phyloP scores from a whole-genome alignment of 805 yeast genomes.

The Saccharomycodes ludwigii region DNA sequence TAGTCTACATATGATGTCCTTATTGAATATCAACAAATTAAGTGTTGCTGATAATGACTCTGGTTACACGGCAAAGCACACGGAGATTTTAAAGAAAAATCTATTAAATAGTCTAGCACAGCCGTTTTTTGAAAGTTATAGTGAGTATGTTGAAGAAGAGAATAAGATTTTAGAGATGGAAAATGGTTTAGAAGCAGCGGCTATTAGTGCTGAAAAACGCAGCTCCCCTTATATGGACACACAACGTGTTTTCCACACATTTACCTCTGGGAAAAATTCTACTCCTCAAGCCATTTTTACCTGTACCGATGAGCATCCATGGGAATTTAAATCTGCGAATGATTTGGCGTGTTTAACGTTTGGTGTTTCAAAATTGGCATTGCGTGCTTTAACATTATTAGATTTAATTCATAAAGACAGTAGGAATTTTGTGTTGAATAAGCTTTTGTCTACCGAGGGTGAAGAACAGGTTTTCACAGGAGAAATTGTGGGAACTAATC shows the following conservation, averaged over 20 bases:
- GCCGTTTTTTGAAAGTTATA: constrained; percentile 21
- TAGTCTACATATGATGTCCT: constrained; percentile 21
- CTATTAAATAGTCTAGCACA: constrained; percentile 23
- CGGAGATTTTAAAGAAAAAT: constrained; percentile 14
- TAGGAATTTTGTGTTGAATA: constrained; percentile 52
- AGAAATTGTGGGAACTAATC: constrained; percentile 67
- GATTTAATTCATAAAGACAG: constrained; percentile 73
- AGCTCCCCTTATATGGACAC: constrained; percentile 17
- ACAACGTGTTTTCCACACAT: constrained; percentile 44
- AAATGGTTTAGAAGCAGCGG: constrained; percentile 8
- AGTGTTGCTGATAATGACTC: constrained; percentile 5
- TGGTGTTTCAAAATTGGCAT: constrained; percentile 58
- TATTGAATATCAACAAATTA: constrained; percentile 20
- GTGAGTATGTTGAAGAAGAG: constrained; percentile 10
- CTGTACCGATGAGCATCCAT: constrained; percentile 60
- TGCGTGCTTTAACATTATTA: constrained; percentile 51
- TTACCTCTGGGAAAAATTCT: constrained; percentile 57
- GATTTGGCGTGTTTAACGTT: constrained; percentile 82
- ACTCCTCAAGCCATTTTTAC: constrained; percentile 81
- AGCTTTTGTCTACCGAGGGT: constrained; percentile 28
- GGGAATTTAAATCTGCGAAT: constrained; percentile 73
- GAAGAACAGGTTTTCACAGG: constrained; percentile 61
- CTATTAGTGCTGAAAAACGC: constrained; percentile 6
- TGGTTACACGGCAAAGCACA: constrained; percentile 5
- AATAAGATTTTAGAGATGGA: constrained; percentile 26